Base-by-base conservation (phyloP, 371 early-diverging fungal genomes). In the Apophysomyces trapeziformis region DNA sequence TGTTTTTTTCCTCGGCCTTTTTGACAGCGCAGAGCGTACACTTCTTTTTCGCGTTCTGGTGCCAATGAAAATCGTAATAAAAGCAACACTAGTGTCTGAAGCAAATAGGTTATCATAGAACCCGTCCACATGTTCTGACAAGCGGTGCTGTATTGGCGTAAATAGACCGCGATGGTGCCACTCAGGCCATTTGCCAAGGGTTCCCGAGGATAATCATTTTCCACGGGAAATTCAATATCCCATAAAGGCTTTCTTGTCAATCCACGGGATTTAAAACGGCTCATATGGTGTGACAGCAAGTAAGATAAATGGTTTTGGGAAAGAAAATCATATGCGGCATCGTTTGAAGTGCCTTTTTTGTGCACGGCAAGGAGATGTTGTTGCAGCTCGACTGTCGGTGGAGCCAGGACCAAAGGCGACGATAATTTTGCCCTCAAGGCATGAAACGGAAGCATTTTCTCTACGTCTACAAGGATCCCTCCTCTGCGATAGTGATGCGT, bases 111-210 rank as follows among this genome's bases (percentile, higher is more conserved):
- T 4, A 46, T 16, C 46, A 2, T 46, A 2, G 46, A 9, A 46
- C 46, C 46, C 6, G 46, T n/a, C 46, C 46, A 46, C 46, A 46
- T 46, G 46, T 46, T 46, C n/a, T n/a, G 8, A 46, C 46, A 46
- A 9, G 46, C 46, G 26, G 26, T 26, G 26, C 26, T 26, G 26
- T 26, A 26, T 26, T 26, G 26, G 2, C 1, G 26, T 26, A 26
- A 26, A 26, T 26, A 26, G 2, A 26, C 26, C 26, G 26, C 26
- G 26, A 26, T 26, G 26, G 26, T 26, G 2, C 26, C 26, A 26
- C 26, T 26, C 26, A 26, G 26, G 2, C 26, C 26, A 26, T 1
- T 26, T 26, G 26, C 26, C 26, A 26, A 26, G 2, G 1, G 26
- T 26, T 26, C 26, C 26, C 26, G 1, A 21, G 2, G 26, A 2